Base-by-base conservation (phyloP, 495 filamentous ascomycete species). In the Xylaria telfairii region DNA sequence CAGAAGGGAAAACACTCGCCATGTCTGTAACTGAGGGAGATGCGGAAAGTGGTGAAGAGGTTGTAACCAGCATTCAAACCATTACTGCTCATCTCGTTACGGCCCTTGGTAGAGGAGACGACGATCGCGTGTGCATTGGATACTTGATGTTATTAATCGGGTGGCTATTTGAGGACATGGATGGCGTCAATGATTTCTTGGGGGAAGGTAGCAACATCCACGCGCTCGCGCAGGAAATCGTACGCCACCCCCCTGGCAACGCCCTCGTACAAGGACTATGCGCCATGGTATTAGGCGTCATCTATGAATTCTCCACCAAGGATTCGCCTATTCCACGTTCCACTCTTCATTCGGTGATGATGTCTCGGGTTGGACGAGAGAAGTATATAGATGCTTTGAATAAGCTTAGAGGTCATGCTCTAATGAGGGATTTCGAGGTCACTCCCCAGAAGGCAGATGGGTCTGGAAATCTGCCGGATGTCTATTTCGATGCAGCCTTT, bases 301-400 rank as follows among this genome's bases (percentile, higher is more conserved):
- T 97, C 30, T 99, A 98, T 76, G 96, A 99, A 75, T 99, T 98
- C 74, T 98, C 95, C 24, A 97, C 95, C 12, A 97, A 97, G 76
- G 95, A 98, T 78, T 98, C 95, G 0, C 95, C 96, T 6, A 90
- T 98, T 67, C 88, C 95, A 12, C 90, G 96, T 63, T 87, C 89
- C 30, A 95, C 91, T 9, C 83, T 98, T 59, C 92, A 96, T 75
- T 89, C 92, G 44, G 87, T 98, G 60, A 86, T 99, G 51, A 87
- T 89, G 47, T 90, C 91, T 37, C 89, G 91, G 60, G 88, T 98
- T 75, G 93, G 94, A 32, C 88, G 95, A 71, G 94, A 97, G 73
- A 90, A 91, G 75, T 99, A 97, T 75, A 89, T 97, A 56, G 93
- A 97, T 77, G 91, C 90, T 73, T 88, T 99, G 39, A 90, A 87